Evolutionary conservation across 805 yeast genomes (phyloP).

Genomic region (Wickerhamiella slavikovae): DNA sequence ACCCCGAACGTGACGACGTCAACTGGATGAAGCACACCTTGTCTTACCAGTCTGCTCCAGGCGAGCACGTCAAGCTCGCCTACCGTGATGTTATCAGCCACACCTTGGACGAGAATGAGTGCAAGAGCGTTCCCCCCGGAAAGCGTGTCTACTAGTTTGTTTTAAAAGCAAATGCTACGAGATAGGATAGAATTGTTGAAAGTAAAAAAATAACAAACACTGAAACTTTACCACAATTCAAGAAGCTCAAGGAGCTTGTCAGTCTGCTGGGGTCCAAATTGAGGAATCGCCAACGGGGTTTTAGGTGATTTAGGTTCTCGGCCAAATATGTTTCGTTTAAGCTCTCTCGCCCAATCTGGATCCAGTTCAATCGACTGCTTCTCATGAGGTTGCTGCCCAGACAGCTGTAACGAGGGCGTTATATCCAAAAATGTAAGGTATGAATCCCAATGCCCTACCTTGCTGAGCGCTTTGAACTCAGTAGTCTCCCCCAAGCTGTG

Average conservation of each 20-base stretch:
- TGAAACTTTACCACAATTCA: too few relatives aligned
- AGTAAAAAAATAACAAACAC: too few relatives aligned
- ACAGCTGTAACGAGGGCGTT: too few relatives aligned
- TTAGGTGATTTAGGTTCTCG: neutral
- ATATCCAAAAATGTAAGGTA: slow-evolving; percentile 27
- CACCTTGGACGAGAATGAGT: slow-evolving; percentile 79
- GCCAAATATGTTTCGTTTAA: neutral
- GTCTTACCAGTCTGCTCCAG: slow-evolving; percentile 66
- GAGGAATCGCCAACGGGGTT: neutral
- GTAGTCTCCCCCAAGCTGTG: slow-evolving; percentile 22
- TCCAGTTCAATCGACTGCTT: too few relatives aligned
- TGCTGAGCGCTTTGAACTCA: slow-evolving; percentile 64
- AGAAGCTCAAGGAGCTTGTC: neutral
- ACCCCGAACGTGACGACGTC: slow-evolving; percentile 83
- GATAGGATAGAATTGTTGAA: neutral
- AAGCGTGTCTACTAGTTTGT: slow-evolving; percentile 81
- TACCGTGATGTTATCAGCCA: slow-evolving; percentile 71
- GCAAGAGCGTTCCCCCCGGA: slow-evolving; percentile 93
- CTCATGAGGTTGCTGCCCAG: too few relatives aligned
- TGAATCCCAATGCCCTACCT: slow-evolving; percentile 46
- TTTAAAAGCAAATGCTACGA: too few relatives aligned
- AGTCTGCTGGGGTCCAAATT: neutral
- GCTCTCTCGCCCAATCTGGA: neutral
- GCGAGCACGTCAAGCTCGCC: slow-evolving; percentile 49
- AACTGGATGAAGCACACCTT: slow-evolving; percentile 97